Evolutionary conservation across 208 protist genomes (phyloP), one percentile per base, ranked within the genome.

Genomic region (Pavlovales sp.): DNA sequence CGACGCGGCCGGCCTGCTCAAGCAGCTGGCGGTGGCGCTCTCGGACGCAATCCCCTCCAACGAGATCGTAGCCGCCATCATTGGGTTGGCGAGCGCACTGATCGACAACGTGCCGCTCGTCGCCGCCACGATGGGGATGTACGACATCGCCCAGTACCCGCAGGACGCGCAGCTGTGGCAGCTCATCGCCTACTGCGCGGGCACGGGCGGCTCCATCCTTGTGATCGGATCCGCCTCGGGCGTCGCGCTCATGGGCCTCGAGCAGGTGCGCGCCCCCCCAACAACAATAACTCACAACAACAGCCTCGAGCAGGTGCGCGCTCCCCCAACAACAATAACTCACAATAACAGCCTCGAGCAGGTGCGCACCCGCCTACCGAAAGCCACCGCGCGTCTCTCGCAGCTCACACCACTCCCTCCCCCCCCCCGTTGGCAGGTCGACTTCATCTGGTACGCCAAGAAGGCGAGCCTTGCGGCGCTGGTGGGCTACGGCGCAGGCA

Each of bases 51-150:
- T 71, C 14, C 57, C 57, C 2, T 32, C 14, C 18, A 32, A 71
- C 57, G 57, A 71, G 57, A 32, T 71, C 18, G 57, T 71, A 2
- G 57, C 57, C 18, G 57, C 57, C 18, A 71, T 71, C 57, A 71
- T 71, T 28, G 57, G 57, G 2, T 5, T 71, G 14, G 57, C 57
- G 14, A 32, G 14, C 57, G 57, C 57, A 32, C 57, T 71, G 14
- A 71, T 71, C 57, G 57, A 71, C 57, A 71, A 71, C 57, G 57
- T 71, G 57, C 57, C 57, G 57, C 57, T 71, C 57, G 57, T 71
- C 57, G 57, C 57, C 22, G 57, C 57, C 22, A 71, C 57, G 57
- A 71, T 71, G 57, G 57, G 57, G 22, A 71, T 71, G 57, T 71
- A 71, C 57, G 57, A 71, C 57, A 8, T 71, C 18, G 26, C 5